Evolutionary conservation across 352 stramenopile genomes (phyloP).

Genomic region (Lagenidium giganteum): DNA sequence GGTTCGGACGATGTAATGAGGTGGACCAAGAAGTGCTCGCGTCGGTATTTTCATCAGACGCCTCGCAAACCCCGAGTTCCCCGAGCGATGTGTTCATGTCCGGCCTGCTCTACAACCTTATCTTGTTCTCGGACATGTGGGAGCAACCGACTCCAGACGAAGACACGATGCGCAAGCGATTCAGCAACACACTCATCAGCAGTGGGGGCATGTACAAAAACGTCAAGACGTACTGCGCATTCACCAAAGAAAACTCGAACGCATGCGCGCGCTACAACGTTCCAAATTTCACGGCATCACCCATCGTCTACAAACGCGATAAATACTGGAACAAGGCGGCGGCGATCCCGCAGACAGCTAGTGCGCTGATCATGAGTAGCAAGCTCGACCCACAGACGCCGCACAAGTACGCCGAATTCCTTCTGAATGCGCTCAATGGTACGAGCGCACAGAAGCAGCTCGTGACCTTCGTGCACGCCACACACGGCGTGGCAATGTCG

Average conservation of each 20-base stretch:
- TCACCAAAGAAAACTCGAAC: background rate
- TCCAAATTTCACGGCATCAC: conserved; percentile 3
- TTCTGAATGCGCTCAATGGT: conserved; percentile 3
- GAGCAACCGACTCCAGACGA: background rate
- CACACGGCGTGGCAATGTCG: conserved; percentile 3
- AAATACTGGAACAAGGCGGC: conserved; percentile 12
- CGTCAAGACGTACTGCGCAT: conserved; percentile 8
- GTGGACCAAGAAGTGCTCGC: background rate
- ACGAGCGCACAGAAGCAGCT: conserved; percentile 1
- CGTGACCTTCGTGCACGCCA: conserved; percentile 8
- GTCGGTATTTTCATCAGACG: background rate
- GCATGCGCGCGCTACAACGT: background rate
- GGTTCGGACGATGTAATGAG: conserved; percentile 8
- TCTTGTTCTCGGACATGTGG: conserved; percentile 10
- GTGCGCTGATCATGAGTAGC: conserved; percentile 9
- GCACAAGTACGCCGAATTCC: conserved; percentile 7
- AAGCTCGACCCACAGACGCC: conserved; percentile 8
- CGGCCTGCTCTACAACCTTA: conserved; percentile 13
- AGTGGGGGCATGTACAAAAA: conserved; percentile 1
- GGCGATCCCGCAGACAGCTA: conserved; percentile 4
- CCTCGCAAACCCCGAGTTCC: no score
- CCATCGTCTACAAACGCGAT: conserved; percentile 7
- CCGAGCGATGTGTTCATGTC: conserved; percentile 2
- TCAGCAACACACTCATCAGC: conserved; percentile 1
- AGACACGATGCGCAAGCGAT: background rate